Conservation (phyloP, 1,284 basidiomycete genomes). For the Ceratobasidium sp. region DNA sequence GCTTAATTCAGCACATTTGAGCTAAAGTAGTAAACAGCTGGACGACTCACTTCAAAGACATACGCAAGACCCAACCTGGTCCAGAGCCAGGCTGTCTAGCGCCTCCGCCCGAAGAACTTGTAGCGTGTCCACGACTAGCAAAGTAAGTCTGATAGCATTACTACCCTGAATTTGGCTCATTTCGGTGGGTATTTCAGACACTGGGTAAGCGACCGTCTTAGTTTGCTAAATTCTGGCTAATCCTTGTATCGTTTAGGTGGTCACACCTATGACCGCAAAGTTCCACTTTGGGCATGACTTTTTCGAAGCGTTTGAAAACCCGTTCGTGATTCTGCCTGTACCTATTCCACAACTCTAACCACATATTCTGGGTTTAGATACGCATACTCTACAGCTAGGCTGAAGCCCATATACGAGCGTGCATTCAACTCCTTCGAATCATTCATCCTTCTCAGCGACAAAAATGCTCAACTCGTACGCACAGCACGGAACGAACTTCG, state of each 20-base stretch:
- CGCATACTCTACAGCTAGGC: constrained; percentile 63
- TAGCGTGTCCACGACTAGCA: constrained; percentile 73
- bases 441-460: constrained; percentile 65
- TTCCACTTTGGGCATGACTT: constrained; percentile 70
- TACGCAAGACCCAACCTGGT: constrained; percentile 67
- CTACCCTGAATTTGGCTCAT: constrained; percentile 22
- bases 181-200: constrained; percentile 57
- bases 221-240: constrained; percentile 36
- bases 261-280: constrained; percentile 70
- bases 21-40: constrained; percentile 58
- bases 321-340: constrained; percentile 58
- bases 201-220: constrained; percentile 60
- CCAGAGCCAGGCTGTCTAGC: constrained; percentile 70
- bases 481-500: constrained; percentile 62
- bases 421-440: constrained; percentile 61
- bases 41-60: constrained; percentile 70
- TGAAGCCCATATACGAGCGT: constrained; percentile 64
- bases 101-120: constrained; percentile 73
- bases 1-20: constrained; percentile 2
- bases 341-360: background rate
- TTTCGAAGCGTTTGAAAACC: constrained; percentile 66
- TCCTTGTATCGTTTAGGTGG: constrained; percentile 57
- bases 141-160: constrained; percentile 58
- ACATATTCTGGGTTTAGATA: constrained; percentile 57
- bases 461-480: constrained; percentile 61